These are phyloP conservation scores for Silene conica DNA, from an alignment of 148 eudicot genomes.

Conservation along the genomic window DNA sequence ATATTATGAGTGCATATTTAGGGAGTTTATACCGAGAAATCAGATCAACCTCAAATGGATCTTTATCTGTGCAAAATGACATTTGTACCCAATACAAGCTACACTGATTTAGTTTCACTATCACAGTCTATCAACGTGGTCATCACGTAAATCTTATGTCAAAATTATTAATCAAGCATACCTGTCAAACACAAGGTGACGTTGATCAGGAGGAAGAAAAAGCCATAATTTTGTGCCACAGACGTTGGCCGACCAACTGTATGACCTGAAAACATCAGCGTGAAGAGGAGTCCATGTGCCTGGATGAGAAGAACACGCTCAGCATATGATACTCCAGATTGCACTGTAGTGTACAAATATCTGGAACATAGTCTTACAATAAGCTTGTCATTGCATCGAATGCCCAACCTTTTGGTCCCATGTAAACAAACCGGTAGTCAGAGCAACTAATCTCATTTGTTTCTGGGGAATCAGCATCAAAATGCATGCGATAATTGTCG, in stretches of 20 bases:
- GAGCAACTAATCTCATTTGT: constrained; percentile 71
- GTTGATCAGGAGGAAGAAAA: constrained; percentile 73
- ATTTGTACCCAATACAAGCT: not conserved
- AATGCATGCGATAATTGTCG: constrained; percentile 65
- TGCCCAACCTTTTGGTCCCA: constrained; percentile 96
- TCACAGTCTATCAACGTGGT: constrained; percentile 4
- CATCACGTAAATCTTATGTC: not conserved
- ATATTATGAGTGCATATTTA: too few species aligned
- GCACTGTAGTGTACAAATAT: constrained; percentile 6
- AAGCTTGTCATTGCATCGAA: constrained; percentile 23
- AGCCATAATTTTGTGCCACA: constrained; percentile 93
- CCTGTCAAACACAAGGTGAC: constrained; percentile 89
- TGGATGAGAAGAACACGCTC: constrained; percentile 29
- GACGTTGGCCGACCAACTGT: constrained; percentile 98
- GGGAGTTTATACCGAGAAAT: too few species aligned
- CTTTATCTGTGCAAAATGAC: not conserved
- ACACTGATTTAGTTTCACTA: constrained; percentile 1
- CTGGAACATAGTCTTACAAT: constrained; percentile 22
- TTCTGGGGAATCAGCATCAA: constrained; percentile 47
- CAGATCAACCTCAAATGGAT: too few species aligned
- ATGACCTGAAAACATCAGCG: constrained; percentile 98
- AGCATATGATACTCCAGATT: constrained; percentile 7
- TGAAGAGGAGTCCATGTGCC: constrained; percentile 99
- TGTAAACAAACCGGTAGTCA: constrained; percentile 98
- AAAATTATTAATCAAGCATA: constrained; percentile 22